These are phyloP conservation scores for Trichoderma hamatum DNA, from an alignment of 2,329 filamentous ascomycete genomes.

Conservation along the genomic window DNA sequence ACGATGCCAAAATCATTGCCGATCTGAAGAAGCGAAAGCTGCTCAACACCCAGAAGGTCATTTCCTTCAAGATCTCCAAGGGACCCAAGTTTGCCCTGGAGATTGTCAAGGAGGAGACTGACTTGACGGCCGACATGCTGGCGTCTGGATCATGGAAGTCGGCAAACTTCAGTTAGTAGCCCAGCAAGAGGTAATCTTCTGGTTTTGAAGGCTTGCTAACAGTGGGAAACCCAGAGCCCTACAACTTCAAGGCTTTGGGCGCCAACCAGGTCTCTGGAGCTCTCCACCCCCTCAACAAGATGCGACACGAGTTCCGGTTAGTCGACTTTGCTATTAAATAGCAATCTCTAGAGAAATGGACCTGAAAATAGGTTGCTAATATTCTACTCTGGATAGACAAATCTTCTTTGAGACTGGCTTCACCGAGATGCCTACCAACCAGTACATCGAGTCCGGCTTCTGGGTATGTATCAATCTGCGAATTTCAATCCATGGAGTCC, in stretches of 20 bases:
- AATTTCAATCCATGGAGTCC: not conserved
- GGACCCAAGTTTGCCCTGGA: constrained; percentile 86
- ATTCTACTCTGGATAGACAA: constrained; percentile 46
- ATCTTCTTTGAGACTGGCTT: constrained; percentile 99
- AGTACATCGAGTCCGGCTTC: constrained; percentile 95
- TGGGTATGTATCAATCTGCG: constrained; percentile 54
- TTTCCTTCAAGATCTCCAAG: constrained; percentile 82
- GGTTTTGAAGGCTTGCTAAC: not conserved
- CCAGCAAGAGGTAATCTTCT: constrained; percentile 29
- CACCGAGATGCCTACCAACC: constrained; percentile 94
- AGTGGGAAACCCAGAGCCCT: constrained; percentile 51
- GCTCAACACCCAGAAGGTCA: constrained; percentile 78
- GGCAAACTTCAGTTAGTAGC: constrained; percentile 72
- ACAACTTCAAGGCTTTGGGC: constrained; percentile 73
- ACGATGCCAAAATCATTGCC: constrained; percentile 74
- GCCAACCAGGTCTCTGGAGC: constrained; percentile 64
- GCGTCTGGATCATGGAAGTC: constrained; percentile 88
- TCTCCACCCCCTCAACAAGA: constrained; percentile 81
- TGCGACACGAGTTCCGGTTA: constrained; percentile 83
- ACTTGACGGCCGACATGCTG: constrained; percentile 93
- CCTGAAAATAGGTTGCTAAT: not conserved
- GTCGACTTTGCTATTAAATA: not conserved
- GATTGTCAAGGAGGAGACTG: constrained; percentile 90
- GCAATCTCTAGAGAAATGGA: fast-evolving
- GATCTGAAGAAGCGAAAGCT: constrained; percentile 94